Evolutionary conservation across 1,284 basidiomycete genomes (phyloP).

Genomic region (Neotropicomus parvogracilis): DNA sequence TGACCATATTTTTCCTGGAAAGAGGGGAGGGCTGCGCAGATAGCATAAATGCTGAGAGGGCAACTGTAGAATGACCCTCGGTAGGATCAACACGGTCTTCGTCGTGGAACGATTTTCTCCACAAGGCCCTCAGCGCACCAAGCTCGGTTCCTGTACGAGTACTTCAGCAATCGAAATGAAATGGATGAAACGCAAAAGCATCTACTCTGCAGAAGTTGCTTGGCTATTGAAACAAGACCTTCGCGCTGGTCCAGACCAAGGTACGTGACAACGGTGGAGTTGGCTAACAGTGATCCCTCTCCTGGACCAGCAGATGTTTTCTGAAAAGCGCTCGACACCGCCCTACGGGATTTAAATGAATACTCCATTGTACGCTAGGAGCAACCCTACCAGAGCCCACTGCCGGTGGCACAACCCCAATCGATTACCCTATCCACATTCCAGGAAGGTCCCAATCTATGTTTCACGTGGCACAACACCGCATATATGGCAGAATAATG

Average conservation of each 20-base stretch:
- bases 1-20: conserved; percentile 66
- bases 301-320: conserved; percentile 22
- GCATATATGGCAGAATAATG: conserved; percentile 72
- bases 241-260: conserved; percentile 69
- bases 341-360: conserved; percentile 43
- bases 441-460: conserved; percentile 58
- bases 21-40: conserved; percentile 64
- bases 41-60: conserved; percentile 83
- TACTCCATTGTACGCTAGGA: conserved; percentile 2
- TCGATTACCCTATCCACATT: conserved; percentile 59
- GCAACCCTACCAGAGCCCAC: conserved; percentile 62
- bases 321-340: conserved; percentile 62
- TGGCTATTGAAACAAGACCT: conserved; percentile 62
- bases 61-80: conserved; percentile 55
- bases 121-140: conserved; percentile 43
- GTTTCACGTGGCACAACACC: conserved; percentile 61
- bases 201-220: conserved; percentile 57
- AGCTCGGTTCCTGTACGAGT: conserved; percentile 43
- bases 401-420: conserved; percentile 74
- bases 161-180: conserved; percentile 11
- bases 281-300: conserved; percentile 39
- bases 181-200: conserved; percentile 1
- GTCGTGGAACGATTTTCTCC: conserved; percentile 56
- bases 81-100: conserved; percentile 39
- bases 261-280: conserved; percentile 57